Evolutionary conservation across 257 asterid species (phyloP).

Genomic region (Solanum gandarillasii): DNA sequence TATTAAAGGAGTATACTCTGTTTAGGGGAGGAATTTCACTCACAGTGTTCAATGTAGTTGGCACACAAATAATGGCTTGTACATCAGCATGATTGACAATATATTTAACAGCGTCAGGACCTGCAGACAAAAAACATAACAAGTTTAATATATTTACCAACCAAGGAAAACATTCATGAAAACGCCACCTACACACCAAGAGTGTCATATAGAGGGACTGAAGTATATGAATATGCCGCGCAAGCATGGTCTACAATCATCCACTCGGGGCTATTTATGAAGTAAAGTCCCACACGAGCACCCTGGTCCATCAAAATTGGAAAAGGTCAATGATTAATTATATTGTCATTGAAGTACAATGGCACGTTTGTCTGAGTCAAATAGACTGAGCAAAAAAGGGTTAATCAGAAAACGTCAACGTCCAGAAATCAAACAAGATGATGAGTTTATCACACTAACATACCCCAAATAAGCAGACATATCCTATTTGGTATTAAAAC

Average conservation of each 20-base stretch:
- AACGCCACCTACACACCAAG: conserved; percentile 61
- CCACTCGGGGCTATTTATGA: conserved; percentile 94
- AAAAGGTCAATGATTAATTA: background rate
- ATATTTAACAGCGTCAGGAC: conserved; percentile 95
- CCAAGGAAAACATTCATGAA: conserved; percentile 11
- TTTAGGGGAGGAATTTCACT: conserved; percentile 18
- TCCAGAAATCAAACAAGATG: background rate
- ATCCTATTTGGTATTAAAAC: background rate
- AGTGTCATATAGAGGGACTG: conserved; percentile 96
- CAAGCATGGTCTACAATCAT: conserved; percentile 86
- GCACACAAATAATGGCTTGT: conserved; percentile 82
- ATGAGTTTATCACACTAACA: background rate
- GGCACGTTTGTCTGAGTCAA: background rate
- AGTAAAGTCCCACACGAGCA: conserved; percentile 77
- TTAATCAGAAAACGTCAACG: background rate
- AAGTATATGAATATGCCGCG: conserved; percentile 75
- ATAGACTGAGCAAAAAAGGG: background rate
- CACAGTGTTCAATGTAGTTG: conserved; percentile 66
- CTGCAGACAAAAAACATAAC: conserved; percentile 25
- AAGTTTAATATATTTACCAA: conserved; percentile 9
- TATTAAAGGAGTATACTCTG: background rate
- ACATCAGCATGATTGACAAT: conserved; percentile 74
- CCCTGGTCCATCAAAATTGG: conserved; percentile 42
- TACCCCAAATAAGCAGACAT: background rate
- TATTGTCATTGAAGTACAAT: background rate